Percentiles rank a stretch among this genome's conserved stretches.
These are phyloP conservation scores for Osmanthus fragrans DNA, from an alignment of 257 asterid genomes.

Conservation along the genomic window DNA sequence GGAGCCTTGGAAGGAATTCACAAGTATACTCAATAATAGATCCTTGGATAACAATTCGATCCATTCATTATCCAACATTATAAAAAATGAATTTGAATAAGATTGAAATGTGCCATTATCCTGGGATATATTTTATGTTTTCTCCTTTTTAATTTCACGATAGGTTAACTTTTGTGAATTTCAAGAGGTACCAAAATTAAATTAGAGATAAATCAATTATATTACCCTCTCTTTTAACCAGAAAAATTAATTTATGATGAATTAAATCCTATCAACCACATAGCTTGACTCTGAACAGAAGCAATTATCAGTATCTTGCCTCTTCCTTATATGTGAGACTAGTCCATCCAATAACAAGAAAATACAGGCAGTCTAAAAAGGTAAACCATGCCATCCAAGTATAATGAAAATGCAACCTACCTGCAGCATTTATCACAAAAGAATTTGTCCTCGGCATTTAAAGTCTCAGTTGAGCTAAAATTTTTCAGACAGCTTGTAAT, in stretches of 20 bases:
- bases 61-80: not conserved
- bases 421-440: slow-evolving; percentile 66
- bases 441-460: slow-evolving; percentile 69
- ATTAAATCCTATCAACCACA: not conserved
- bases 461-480: slow-evolving; percentile 65
- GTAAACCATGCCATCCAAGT: not conserved
- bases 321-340: not conserved
- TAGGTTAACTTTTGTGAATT: not conserved
- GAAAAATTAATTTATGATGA: not conserved
- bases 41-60: not conserved
- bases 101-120: not conserved
- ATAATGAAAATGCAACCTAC: slow-evolving; percentile 23
- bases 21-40: not conserved
- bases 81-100: not conserved
- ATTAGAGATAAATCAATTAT: not conserved
- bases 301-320: not conserved
- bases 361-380: not conserved
- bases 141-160: not conserved
- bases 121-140: not conserved
- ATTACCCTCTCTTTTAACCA: not conserved
- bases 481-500: slow-evolving; percentile 67
- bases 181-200: not conserved
- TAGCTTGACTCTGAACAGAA: not conserved
- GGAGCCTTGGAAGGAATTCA: not conserved
- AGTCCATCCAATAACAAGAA: slow-evolving; percentile 16